These are phyloP conservation scores for Erysimum pusillum DNA, from an alignment of 441 rosid genomes.

Conservation along the genomic window DNA sequence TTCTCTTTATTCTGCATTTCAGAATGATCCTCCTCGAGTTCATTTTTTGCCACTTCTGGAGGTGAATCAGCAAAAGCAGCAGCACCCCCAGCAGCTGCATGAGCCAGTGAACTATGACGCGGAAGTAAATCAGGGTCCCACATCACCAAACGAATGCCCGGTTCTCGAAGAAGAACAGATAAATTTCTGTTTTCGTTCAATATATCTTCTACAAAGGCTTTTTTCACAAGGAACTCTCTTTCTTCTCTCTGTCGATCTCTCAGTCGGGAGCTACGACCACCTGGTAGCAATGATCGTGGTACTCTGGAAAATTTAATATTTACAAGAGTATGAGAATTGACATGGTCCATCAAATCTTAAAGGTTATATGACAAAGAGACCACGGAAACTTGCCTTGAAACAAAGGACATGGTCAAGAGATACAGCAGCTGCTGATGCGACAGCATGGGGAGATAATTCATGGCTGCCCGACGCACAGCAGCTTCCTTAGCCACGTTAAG, in stretches of 20 bases:
- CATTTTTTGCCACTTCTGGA: slow-evolving; percentile 53
- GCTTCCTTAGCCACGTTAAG: slow-evolving; percentile 97
- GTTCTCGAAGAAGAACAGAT: slow-evolving; percentile 66
- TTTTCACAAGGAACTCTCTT: slow-evolving; percentile 89
- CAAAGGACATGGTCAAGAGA: slow-evolving; percentile 98
- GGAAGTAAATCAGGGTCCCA: slow-evolving; percentile 95
- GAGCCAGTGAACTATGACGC: slow-evolving; percentile 62
- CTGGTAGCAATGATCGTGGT: slow-evolving; percentile 93
- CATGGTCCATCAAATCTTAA: slow-evolving; percentile 17
- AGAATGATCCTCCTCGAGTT: slow-evolving; percentile 48
- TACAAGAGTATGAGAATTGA: slow-evolving; percentile 38
- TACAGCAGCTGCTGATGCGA: slow-evolving; percentile 98
- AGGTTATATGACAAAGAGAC: slow-evolving; percentile 33
- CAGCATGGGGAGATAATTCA: slow-evolving; percentile 99
- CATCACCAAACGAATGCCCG: slow-evolving; percentile 58
- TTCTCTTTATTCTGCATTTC: slow-evolving; percentile 50
- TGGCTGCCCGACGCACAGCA: slow-evolving; percentile 99
- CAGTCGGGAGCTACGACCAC: slow-evolving; percentile 94
- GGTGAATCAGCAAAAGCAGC: slow-evolving; percentile 44
- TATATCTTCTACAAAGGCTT: slow-evolving; percentile 91
- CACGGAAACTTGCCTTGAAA: slow-evolving; percentile 72
- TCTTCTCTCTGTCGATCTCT: slow-evolving; percentile 95
- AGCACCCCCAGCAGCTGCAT: slow-evolving; percentile 43
- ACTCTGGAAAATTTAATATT: slow-evolving; percentile 66
- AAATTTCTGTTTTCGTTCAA: slow-evolving; percentile 72